Evolutionary conservation across 305 asterid species (phyloP), one percentile per base, ranked within the genome.

Genomic region (Ilex paraguariensis): DNA sequence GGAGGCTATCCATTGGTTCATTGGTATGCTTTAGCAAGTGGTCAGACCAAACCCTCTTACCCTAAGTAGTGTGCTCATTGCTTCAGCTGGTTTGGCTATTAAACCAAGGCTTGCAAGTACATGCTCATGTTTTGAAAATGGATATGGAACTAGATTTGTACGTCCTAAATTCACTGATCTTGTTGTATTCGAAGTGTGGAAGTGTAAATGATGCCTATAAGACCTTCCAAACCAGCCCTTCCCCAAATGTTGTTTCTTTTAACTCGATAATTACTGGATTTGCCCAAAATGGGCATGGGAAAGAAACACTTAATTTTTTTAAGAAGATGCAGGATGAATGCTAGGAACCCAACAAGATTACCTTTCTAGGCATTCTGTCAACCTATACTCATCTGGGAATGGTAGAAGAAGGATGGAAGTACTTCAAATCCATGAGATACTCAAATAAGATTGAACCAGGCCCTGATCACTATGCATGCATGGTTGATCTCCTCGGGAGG

Each of bases 401-500:
- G 32, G 87, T 87, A 36, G 85, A 84, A 53, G 81, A 79, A 71
- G 96, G 97, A 62, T 63, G 79, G 73, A 62, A 45, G 42, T 77
- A 73, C 76, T 85, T 90, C 54, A 66, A 72, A 61, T 77, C 82
- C 12, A 87, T 85, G 96, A 70, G 16, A 70, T 63, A 73, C 1
- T 59, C 64, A 51, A 83, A 69, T 65, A 68, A 69, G 12, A 73
- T 87, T 52, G 87, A 85, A 60, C 95, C 90, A 2, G 69, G 76
- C 33, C 85, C 81, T 42, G 96, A 90, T 82, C 97, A 87, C 67
- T 84, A 84, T 67, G 89, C 97, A 39, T 79, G 78, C 72, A 76
- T 90, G 92, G 95, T 84, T 61, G 92, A 90, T 83, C 85, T 90
- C 60, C 81, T 90, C 6, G 95, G 97, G 16, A 73, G 79, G 75